Evolutionary conservation across 208 protist species (phyloP), one percentile per base, ranked within the genome.

Genomic region (Jaenimonas drosophilae): DNA sequence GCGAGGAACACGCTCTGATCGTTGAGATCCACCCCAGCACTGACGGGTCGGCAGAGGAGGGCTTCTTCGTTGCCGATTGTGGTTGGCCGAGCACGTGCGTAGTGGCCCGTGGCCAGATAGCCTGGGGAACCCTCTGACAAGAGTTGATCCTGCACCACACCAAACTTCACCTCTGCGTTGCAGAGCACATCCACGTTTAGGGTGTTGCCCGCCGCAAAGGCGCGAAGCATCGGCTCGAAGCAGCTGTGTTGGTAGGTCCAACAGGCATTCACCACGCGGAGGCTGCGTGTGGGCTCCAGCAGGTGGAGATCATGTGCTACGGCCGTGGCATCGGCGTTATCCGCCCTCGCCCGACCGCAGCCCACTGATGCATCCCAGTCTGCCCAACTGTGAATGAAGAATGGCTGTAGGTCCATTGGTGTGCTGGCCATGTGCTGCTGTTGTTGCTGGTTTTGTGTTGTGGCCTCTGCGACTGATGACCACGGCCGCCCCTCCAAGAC

Each of bases 181-280:
- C 83, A 91, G 32, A 91, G 61, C 5, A 91, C 62, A 37, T 91
- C 83, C 36, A 88, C 73, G 57, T 91, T 91, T 24, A 83, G 73
- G 0, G 78, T 88, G 19, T 58, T 32, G 0, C 83, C 83, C 5
- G 45, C 44, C 1, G 64, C 73, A 48, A 75, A 91, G 38, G 76
- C 72, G 43, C 49, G 24, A 20, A 91, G 43, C 76, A 91, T 82
- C 16, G 70, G 83, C 19, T 77, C 50, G 53, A 88, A 88, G 53
- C 83, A 91, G 29, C 41, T 32, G 25, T 59, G 55, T 27, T 61
- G 54, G 57, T 91, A 91, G 26, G 43, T 56, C n/a, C 48, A 43
- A 26, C 63, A 50, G 31, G 68, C 54, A 49, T 87, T 59, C 24
- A 74, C 39, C 37, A 81, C 45, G 11, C 49, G 49, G 25, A 88